Conservation (phyloP, 768 basidiomycete genomes). For the Suillus placidus region DNA sequence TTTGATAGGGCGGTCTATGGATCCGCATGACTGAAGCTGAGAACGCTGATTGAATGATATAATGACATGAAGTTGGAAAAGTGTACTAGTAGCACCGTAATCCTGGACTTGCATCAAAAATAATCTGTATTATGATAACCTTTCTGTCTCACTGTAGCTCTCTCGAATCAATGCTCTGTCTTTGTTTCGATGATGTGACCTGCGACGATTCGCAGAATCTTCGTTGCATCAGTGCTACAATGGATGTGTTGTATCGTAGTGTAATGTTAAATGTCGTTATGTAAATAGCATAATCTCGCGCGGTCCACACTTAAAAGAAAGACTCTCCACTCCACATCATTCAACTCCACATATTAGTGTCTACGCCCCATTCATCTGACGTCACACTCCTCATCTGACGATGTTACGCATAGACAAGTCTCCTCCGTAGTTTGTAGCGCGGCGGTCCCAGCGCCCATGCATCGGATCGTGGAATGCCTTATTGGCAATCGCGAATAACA, state of each 20-base stretch:
- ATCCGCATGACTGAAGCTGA: constrained; percentile 40
- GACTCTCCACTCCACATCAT: neutral
- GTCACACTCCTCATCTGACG: neutral
- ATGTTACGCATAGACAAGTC: constrained; percentile 33
- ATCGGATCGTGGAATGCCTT: constrained; percentile 57
- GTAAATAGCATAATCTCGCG: neutral
- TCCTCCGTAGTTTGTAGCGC: constrained; percentile 31
- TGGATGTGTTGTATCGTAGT: neutral
- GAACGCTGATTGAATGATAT: neutral
- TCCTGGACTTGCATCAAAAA: neutral
- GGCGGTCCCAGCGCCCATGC: constrained; percentile 55
- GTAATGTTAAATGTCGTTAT: neutral
- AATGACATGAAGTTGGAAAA: neutral
- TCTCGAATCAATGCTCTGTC: neutral
- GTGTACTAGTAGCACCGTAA: neutral
- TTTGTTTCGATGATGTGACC: neutral
- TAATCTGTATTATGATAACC: neutral
- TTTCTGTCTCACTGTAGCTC: neutral
- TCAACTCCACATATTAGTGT: neutral
- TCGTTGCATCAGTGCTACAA: neutral
- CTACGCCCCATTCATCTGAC: neutral
- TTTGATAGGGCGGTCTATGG: constrained; percentile 55
- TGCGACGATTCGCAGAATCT: constrained; percentile 3
- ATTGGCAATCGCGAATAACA: constrained; percentile 62
- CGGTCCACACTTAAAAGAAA: neutral